Percentiles rank a stretch among this genome's conserved stretches.
Conservation (phyloP, 2,329 filamentous ascomycete genomes). For the Alternaria infectoria region DNA sequence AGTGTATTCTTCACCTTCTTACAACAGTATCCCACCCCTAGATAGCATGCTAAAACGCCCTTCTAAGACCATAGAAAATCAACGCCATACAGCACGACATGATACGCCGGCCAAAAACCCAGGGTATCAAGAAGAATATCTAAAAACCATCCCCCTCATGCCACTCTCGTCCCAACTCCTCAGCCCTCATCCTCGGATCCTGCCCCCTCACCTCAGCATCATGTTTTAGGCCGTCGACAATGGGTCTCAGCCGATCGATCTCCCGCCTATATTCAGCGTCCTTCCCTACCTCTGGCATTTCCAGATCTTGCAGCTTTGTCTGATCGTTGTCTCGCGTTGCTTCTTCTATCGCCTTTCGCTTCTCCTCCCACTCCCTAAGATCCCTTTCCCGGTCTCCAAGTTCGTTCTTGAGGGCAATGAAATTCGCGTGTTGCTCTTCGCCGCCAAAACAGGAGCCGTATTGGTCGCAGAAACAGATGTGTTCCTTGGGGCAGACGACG, state of each 20-base stretch:
- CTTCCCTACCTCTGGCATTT: constrained; percentile 51
- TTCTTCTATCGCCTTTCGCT: constrained; percentile 44
- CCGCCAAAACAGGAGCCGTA: constrained; percentile 67
- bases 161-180: constrained; percentile 61
- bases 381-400: constrained; percentile 51
- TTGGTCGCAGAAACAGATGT: constrained; percentile 68
- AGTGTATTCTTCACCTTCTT: not conserved
- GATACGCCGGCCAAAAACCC: not conserved
- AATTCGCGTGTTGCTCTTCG: constrained; percentile 56
- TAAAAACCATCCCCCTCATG: constrained; percentile 63
- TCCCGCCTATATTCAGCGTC: constrained; percentile 52
- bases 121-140: constrained; percentile 16
- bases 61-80: not conserved
- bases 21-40: not conserved
- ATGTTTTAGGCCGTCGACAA: constrained; percentile 51
- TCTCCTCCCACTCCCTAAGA: constrained; percentile 50
- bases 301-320: constrained; percentile 39
- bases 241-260: constrained; percentile 52
- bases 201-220: constrained; percentile 59
- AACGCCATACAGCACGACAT: not conserved
- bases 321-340: constrained; percentile 34
- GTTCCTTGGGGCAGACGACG: constrained; percentile 59
- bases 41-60: not conserved
- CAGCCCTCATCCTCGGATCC: constrained; percentile 59
- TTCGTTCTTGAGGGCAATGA: constrained; percentile 54